Conservation (phyloP, 768 basidiomycete genomes). For the Boletus eberwhitei region DNA sequence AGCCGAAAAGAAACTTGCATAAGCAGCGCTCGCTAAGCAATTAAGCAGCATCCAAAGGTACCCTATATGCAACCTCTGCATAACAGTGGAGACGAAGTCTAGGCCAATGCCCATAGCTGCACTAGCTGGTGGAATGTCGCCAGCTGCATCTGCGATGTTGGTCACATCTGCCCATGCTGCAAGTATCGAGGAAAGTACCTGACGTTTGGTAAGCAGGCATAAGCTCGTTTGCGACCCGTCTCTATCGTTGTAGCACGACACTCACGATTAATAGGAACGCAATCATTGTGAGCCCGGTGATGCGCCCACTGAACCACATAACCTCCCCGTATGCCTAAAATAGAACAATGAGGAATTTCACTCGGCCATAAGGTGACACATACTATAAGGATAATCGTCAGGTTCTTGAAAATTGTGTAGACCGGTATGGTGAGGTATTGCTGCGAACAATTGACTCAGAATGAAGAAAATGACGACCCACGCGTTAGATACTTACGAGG, state of each 20-base stretch:
- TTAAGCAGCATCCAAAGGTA: constrained; percentile 98
- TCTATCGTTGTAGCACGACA: neutral
- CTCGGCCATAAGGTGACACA: constrained; percentile 26
- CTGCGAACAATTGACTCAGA: constrained; percentile 38
- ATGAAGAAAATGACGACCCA: neutral
- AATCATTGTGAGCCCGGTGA: constrained; percentile 82
- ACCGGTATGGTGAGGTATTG: constrained; percentile 97
- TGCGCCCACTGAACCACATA: constrained; percentile 89
- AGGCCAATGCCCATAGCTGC: constrained; percentile 28
- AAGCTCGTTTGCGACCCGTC: neutral
- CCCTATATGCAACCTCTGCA: constrained; percentile 66
- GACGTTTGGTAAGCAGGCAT: neutral
- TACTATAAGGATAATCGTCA: constrained; percentile 98
- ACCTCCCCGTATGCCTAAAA: constrained; percentile 93
- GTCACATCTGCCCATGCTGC: constrained; percentile 93
- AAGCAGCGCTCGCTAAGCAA: constrained; percentile 85
- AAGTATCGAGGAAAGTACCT: constrained; percentile 91
- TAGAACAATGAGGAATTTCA: neutral
- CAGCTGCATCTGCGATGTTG: constrained; percentile 33
- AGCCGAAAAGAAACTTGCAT: constrained; percentile 50
- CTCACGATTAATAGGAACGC: constrained; percentile 91
- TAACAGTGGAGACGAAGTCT: constrained; percentile 40
- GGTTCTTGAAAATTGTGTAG: constrained; percentile 99
- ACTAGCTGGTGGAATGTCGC: constrained; percentile 25
- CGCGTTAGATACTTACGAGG: constrained; percentile 57